These are phyloP conservation scores for Agrocybe pediades DNA, from an alignment of 768 basidiomycete genomes.

Conservation along the genomic window DNA sequence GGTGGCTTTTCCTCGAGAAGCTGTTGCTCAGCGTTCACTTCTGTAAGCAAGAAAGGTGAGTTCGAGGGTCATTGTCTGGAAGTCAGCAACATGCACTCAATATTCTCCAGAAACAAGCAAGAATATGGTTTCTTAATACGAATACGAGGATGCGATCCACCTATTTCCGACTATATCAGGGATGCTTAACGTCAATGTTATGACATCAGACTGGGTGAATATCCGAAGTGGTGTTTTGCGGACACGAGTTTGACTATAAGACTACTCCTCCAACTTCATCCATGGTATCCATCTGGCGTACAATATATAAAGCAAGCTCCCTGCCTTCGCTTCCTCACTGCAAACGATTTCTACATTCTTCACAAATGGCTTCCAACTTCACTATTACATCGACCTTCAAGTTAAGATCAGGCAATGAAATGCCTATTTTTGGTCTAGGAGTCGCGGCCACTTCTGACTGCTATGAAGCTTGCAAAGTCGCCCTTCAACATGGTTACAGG, in stretches of 20 bases:
- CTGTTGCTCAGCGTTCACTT: too few relatives aligned
- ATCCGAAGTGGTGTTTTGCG: neutral
- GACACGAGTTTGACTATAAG: too few relatives aligned
- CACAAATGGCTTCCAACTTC: neutral
- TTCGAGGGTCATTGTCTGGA: too few relatives aligned
- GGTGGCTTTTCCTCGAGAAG: too few relatives aligned
- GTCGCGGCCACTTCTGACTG: neutral
- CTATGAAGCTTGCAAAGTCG: neutral
- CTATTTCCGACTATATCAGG: too few relatives aligned
- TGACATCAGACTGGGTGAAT: neutral
- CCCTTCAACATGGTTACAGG: neutral
- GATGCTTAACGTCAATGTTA: neutral
- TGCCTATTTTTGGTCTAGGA: neutral
- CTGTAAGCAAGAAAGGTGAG: too few relatives aligned
- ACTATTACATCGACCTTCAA: neutral
- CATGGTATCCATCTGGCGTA: too few relatives aligned
- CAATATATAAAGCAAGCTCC: neutral
- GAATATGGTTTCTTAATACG: too few relatives aligned
- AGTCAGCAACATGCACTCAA: too few relatives aligned
- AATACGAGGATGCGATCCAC: too few relatives aligned
- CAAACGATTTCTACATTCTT: neutral
- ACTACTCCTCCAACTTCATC: too few relatives aligned
- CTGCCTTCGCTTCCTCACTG: neutral
- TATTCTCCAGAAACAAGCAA: too few relatives aligned
- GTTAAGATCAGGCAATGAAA: neutral